phyloP scores from a whole-genome alignment of 2,329 filamentous ascomycete genomes.

The Coleophoma cylindrospora region DNA sequence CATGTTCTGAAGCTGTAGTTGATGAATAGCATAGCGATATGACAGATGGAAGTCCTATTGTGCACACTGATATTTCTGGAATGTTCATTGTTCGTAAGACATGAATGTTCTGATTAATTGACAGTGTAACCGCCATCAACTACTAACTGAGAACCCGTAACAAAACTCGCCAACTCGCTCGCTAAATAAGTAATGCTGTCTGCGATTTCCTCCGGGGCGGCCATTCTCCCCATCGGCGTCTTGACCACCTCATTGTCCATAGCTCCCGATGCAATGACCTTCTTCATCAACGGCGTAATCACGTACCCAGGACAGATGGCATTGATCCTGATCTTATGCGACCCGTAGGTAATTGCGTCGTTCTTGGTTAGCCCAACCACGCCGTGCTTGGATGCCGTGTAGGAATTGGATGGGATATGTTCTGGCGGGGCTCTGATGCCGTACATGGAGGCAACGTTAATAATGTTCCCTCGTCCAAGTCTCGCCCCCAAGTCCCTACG shows the following conservation, averaged over 20 bases:
- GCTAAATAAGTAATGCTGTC: constrained; percentile 47
- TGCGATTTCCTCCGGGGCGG: constrained; percentile 45
- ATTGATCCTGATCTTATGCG: constrained; percentile 50
- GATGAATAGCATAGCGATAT: too few relatives aligned
- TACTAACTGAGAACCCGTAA: constrained; percentile 41
- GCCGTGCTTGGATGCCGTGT: constrained; percentile 47
- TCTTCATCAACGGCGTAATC: constrained; percentile 33
- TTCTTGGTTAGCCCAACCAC: constrained; percentile 10
- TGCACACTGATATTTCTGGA: too few relatives aligned
- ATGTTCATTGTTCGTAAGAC: too few relatives aligned
- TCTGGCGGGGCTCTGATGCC: constrained; percentile 37
- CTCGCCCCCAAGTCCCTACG: constrained; percentile 30
- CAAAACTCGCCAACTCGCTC: constrained; percentile 46
- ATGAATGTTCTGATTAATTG: neutral
- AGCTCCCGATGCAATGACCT: constrained; percentile 19
- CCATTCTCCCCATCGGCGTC: constrained; percentile 43
- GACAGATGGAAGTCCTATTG: too few relatives aligned
- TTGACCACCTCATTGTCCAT: constrained; percentile 34
- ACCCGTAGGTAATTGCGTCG: constrained; percentile 47
- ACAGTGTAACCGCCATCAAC: constrained; percentile 39
- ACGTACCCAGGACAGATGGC: constrained; percentile 53
- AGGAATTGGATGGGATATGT: constrained; percentile 36
- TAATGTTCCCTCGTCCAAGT: constrained; percentile 42
- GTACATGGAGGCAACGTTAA: constrained; percentile 49
- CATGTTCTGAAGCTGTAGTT: too few relatives aligned